phyloP scores from a whole-genome alignment of 208 protist genomes.

The Wallacemonas sp. region DNA sequence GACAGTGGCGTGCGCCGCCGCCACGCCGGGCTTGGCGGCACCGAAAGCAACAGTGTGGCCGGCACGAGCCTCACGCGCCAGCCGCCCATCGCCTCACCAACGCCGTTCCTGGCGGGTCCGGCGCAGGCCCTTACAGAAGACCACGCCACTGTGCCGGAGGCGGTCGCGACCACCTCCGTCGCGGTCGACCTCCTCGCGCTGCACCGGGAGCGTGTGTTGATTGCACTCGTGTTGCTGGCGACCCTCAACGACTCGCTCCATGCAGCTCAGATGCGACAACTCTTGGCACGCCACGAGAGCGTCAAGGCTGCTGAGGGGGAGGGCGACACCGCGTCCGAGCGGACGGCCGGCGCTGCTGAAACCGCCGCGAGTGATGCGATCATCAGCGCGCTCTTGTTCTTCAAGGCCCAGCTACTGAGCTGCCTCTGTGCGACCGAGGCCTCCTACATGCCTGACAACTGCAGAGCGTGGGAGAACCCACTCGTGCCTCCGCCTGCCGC shows the following conservation, averaged over 20 bases:
- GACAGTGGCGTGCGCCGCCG: not conserved
- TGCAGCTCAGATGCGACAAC: slow-evolving; percentile 55
- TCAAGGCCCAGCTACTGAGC: slow-evolving; percentile 52
- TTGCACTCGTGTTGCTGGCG: slow-evolving; percentile 47
- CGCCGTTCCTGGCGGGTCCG: slow-evolving; percentile 3
- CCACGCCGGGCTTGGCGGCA: not conserved
- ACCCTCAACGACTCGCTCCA: slow-evolving; percentile 60
- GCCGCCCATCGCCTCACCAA: not conserved
- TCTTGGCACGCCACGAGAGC: not conserved
- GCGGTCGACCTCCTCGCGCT: slow-evolving; percentile 31
- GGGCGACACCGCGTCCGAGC: not conserved
- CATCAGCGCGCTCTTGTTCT: slow-evolving; percentile 37
- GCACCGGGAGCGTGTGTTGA: slow-evolving; percentile 25
- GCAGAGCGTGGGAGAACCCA: slow-evolving; percentile 5
- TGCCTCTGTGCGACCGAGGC: slow-evolving; percentile 40
- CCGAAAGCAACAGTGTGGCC: not conserved
- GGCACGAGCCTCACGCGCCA: not conserved
- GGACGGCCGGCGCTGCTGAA: not conserved
- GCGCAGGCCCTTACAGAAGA: not conserved
- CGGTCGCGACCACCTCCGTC: slow-evolving; percentile 5
- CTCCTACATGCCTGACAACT: slow-evolving; percentile 22
- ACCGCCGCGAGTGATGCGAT: slow-evolving; percentile 14
- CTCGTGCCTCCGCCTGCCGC: not conserved
- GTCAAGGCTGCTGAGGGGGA: not conserved
- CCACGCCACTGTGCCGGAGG: slow-evolving; percentile 2